Base-by-base conservation (phyloP, 2,329 filamentous ascomycete species). In the Coleophoma crateriformis region DNA sequence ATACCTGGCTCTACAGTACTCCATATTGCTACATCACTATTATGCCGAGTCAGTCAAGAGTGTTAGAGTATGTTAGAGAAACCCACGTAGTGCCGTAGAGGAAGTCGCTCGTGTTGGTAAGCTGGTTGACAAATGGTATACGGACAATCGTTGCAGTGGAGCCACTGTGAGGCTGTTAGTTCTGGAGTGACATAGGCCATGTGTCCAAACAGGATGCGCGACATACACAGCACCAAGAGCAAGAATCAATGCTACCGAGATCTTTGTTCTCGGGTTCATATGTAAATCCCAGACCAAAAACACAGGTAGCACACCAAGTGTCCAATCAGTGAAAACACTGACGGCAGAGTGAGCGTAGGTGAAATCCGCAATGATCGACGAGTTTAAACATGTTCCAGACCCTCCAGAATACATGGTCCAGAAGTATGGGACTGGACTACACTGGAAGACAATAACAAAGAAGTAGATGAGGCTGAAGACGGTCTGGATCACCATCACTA, bases 281-380 rank as follows among this genome's bases (percentile, higher is more conserved):
- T 66, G 60, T 4, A 71, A 56, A 33, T 67, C 63, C 63, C 65
- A 69, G 12, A 72, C 68, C 7, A 72, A 52, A 34, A 68, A 65
- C 17, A 69, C 64, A 1, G 70, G 70, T 3, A 72, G 59, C 2
- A 68, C 62, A 33, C 64, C 68, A 38, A 69, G 62, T 3, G 62
- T 66, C 62, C 68, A 68, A 50, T 72, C 70, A 12, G 65, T 64
- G 44, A 58, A 45, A 47, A 62, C 64, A 46, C 64, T 68, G 48
- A 71, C 58, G 3, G 64, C 65, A 1, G 68, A 67, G 50, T 70
- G 68, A 12, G 61, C 64, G 40, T 69, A 71, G 2, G 67, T 67
- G 1, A 63, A 56, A 5, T 59, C 59, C 4, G 58, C 54, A 17
- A 67, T 59, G 13, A 65, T 33, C 2, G 48, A 44, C 3, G 56